These are phyloP conservation scores for Athelia psychrophila DNA, from an alignment of 1,284 basidiomycete species.

Conservation along the genomic window DNA sequence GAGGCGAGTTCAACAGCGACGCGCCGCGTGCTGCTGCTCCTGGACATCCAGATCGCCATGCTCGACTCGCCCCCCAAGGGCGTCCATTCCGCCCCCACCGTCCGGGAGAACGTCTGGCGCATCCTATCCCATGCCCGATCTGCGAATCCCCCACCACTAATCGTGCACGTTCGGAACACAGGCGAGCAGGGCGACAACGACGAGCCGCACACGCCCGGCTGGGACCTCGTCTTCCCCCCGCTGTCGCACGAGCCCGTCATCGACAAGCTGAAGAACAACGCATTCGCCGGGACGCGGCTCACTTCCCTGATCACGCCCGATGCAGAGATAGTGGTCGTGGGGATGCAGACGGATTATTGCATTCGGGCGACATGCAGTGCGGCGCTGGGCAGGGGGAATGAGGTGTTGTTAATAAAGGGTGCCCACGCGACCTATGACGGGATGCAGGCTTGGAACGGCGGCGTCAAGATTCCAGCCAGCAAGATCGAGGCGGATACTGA, in stretches of 20 bases:
- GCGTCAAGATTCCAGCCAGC: slow-evolving; percentile 46
- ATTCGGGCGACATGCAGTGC: slow-evolving; percentile 63
- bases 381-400: slow-evolving; percentile 60
- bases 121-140: slow-evolving; percentile 51
- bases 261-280: slow-evolving; percentile 70
- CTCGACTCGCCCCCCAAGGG: slow-evolving; percentile 45
- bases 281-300: slow-evolving; percentile 56
- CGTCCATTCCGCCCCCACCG: slow-evolving; percentile 42
- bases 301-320: slow-evolving; percentile 43
- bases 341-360: slow-evolving; percentile 64
- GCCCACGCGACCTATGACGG: slow-evolving; percentile 67
- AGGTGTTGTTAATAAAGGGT: slow-evolving; percentile 56
- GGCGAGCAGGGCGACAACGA: slow-evolving; percentile 61
- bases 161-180: slow-evolving; percentile 63
- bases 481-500: slow-evolving; percentile 57
- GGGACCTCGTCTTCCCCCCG: slow-evolving; percentile 54
- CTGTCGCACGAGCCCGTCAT: slow-evolving; percentile 48
- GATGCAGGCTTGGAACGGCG: slow-evolving; percentile 54
- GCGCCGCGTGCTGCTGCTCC: slow-evolving; percentile 51
- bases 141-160: slow-evolving; percentile 46
- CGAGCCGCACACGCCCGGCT: slow-evolving; percentile 48
- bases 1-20: neutral
- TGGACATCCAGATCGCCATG: slow-evolving; percentile 55
- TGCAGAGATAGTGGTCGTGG: slow-evolving; percentile 63
- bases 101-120: slow-evolving; percentile 45